phyloP scores from a whole-genome alignment of 345 rosid species.

The Anastatica hierochuntica region DNA sequence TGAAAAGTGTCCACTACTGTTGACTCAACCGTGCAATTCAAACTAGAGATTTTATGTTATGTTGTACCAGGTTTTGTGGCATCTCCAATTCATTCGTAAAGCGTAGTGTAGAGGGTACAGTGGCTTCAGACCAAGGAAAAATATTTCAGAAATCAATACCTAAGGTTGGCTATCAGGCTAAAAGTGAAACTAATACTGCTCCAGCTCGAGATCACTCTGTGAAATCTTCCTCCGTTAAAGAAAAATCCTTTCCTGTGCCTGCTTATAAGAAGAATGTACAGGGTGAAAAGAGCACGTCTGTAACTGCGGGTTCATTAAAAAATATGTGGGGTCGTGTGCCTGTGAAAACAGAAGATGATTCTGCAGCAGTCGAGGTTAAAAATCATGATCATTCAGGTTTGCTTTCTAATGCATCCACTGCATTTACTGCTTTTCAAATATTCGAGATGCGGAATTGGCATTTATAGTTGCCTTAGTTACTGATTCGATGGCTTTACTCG shows the following conservation, averaged over 20 bases:
- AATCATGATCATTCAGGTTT: conserved; percentile 31
- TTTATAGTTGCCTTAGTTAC: neutral
- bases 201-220: no score
- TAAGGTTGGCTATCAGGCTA: conserved; percentile 23
- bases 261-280: conserved; percentile 37
- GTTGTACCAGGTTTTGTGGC: conserved; percentile 62
- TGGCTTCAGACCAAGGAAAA: conserved; percentile 24
- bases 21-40: conserved; percentile 1
- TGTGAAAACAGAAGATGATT: conserved; percentile 39
- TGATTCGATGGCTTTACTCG: no score
- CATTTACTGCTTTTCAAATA: neutral
- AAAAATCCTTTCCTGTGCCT: no score
- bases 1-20: neutral
- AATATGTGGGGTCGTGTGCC: conserved; percentile 73
- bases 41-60: neutral
- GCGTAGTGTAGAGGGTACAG: conserved; percentile 33
- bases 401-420: conserved; percentile 12
- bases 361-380: conserved; percentile 23
- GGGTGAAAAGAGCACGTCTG: conserved; percentile 33
- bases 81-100: conserved; percentile 54
- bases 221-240: no score
- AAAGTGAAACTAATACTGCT: no score
- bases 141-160: conserved; percentile 33
- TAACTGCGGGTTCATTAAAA: conserved; percentile 45
- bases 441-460: neutral